Evolutionary conservation across 1,139 yeast species (phyloP).

Genomic region (Lodderomyces parapsilosis): DNA sequence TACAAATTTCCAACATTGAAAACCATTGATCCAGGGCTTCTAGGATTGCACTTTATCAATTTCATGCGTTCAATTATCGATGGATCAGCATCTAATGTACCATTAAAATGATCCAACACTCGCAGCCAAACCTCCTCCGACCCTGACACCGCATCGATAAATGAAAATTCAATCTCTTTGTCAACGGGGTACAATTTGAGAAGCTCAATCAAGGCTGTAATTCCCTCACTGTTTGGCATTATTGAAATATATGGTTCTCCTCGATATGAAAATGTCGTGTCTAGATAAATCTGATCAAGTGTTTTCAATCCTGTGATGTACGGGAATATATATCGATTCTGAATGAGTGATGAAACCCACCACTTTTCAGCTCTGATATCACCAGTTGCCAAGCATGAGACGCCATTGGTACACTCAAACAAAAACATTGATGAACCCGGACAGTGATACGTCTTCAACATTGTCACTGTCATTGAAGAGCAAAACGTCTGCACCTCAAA

Average conservation of each 20-base stretch:
- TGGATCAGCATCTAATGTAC: slow-evolving; percentile 31
- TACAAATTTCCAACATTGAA: slow-evolving; percentile 10
- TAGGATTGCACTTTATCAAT: slow-evolving; percentile 2
- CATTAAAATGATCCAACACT: slow-evolving; percentile 30
- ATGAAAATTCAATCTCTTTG: slow-evolving; percentile 40
- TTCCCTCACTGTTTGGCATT: slow-evolving; percentile 42
- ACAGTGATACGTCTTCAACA: slow-evolving; percentile 54
- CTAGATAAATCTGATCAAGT: slow-evolving; percentile 52
- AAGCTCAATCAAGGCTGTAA: slow-evolving; percentile 30
- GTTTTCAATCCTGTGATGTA: slow-evolving; percentile 33
- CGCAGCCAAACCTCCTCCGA: slow-evolving; percentile 57
- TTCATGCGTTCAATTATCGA: slow-evolving; percentile 21
- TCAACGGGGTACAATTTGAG: slow-evolving; percentile 43
- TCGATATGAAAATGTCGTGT: slow-evolving; percentile 55
- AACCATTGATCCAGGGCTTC: slow-evolving; percentile 4
- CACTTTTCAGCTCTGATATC: slow-evolving; percentile 59
- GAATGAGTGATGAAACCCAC: slow-evolving; percentile 43
- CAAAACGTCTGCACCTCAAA: slow-evolving; percentile 17
- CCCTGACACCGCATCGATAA: slow-evolving; percentile 47
- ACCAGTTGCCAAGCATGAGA: slow-evolving; percentile 53
- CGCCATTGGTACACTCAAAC: slow-evolving; percentile 30
- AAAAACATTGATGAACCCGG: slow-evolving; percentile 63
- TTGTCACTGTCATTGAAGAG: slow-evolving; percentile 20
- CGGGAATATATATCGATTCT: slow-evolving; percentile 43
- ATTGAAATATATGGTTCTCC: slow-evolving; percentile 50